These are phyloP conservation scores for Fonsecaea erecta DNA, from an alignment of 2,329 filamentous ascomycete species.

Conservation along the genomic window DNA sequence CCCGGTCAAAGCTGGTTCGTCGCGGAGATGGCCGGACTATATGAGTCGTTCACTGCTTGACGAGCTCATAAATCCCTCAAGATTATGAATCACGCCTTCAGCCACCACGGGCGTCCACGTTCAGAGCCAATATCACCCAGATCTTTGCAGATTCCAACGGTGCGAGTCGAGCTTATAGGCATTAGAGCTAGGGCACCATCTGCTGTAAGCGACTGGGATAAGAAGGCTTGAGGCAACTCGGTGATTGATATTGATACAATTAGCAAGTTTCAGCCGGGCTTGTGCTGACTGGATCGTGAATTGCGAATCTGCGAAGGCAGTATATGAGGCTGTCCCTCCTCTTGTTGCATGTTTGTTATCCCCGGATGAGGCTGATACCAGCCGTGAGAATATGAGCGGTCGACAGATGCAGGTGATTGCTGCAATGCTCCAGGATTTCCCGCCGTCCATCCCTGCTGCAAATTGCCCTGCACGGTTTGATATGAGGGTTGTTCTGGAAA, in stretches of 20 bases:
- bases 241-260: neutral
- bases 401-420: conserved; percentile 12
- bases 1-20: neutral
- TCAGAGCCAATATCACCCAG: neutral
- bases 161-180: neutral
- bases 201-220: neutral
- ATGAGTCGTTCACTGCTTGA: neutral
- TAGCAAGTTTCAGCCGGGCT: conserved; percentile 16
- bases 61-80: neutral
- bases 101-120: neutral
- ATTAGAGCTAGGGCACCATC: neutral
- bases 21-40: neutral
- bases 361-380: conserved; percentile 26
- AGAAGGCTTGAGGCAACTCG: neutral
- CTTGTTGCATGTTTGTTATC: conserved; percentile 19
- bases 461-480: conserved; percentile 21
- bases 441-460: conserved; percentile 24
- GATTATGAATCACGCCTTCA: neutral
- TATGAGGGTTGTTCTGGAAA: conserved; percentile 22
- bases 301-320: conserved; percentile 17
- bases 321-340: conserved; percentile 15
- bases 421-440: conserved; percentile 5
- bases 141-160: neutral
- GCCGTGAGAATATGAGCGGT: conserved; percentile 17
- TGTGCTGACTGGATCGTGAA: conserved; percentile 10